Evolutionary conservation across 2,329 filamentous ascomycete genomes (phyloP), one percentile per base, ranked within the genome.

Genomic region (Cladosporium sp.): DNA sequence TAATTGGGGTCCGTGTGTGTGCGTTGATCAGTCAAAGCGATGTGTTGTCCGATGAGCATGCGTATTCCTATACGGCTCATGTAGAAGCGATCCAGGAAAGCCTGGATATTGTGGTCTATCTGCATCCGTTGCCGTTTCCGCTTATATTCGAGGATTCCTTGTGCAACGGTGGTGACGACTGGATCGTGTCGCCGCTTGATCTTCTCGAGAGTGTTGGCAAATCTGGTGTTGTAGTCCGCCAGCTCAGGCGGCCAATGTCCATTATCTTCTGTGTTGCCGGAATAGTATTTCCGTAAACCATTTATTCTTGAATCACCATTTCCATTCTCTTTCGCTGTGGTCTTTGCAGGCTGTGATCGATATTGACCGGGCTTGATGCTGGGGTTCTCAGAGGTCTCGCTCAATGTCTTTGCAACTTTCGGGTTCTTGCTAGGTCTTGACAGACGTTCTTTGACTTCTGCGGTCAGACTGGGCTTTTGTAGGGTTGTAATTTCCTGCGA

Each of bases 21-120:
- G 69, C 88, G 89, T 76, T 97, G 92, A 74, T 97, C 93, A 5
- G 92, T 96, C 60, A 99, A 82, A 60, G 94, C 94, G 70, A 99
- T 96, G 79, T 99, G 94, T 75, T 99, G 94, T 55, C 94, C 94
- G 69, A 99, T 97, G 52, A 99, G 86, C 94, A 99, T 99, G 68
- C 94, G 90, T 67, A 99, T 99, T 65, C 94, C 94, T 70, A 99
- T 99, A 63, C 94, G 90, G 45, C 92, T 97, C 94, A 99, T 99
- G 82, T 99, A 99, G 77, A 99, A 99, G 60, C 94, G 90, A 77
- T 99, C 94, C 65, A 99, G 85, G 80, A 99, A 99, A 58, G 91
- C 88, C 75, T 99, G 94, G 60, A 99, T 97, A 67, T 92, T 95
- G 73, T 92, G 88, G 76, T 97, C 94, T 70, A 99, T 99, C 73